Conservation (phyloP, 371 early-diverging fungal species). For the Mucor plumbeus region DNA sequence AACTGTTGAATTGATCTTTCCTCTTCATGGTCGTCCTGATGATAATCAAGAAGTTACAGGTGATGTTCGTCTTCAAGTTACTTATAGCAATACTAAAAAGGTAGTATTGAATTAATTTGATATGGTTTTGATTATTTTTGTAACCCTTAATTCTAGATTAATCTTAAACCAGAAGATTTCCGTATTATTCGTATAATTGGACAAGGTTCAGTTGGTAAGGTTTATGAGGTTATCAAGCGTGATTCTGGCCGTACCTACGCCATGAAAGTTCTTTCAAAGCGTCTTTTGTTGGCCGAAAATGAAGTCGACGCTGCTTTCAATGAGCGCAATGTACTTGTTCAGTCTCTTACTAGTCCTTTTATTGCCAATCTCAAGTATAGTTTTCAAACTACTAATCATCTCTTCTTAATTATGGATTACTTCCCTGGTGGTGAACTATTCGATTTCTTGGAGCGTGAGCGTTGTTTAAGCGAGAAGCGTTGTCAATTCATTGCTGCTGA, state of each 20-base stretch:
- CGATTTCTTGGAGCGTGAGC: conserved; percentile 66
- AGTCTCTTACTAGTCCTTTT: conserved; percentile 80
- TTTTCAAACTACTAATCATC: conserved; percentile 86
- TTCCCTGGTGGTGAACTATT: conserved; percentile 95
- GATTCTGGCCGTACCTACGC: conserved; percentile 67
- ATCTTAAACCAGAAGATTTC: conserved; percentile 62
- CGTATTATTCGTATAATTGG: conserved; percentile 76
- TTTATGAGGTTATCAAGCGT: conserved; percentile 59
- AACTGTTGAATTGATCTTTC: conserved; percentile 71
- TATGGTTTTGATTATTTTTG: background rate
- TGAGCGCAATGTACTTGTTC: conserved; percentile 82
- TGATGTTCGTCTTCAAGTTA: conserved; percentile 69
- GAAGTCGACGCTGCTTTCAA: conserved; percentile 89
- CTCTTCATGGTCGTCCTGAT: conserved; percentile 48
- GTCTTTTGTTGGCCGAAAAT: conserved; percentile 90
- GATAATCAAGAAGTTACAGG: conserved; percentile 59
- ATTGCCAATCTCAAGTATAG: conserved; percentile 90
- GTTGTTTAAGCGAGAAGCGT: conserved; percentile 64
- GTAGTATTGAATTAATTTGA: conserved; percentile 1
- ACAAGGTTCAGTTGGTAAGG: conserved; percentile 69
- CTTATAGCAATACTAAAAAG: conserved; percentile 42
- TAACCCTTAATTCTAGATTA: background rate
- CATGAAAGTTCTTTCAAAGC: conserved; percentile 90
- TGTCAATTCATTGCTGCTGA: conserved; percentile 79
- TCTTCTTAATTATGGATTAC: conserved; percentile 96